Evolutionary conservation across 2,329 filamentous ascomycete species (phyloP).

Genomic region (Cladosporium colombiae): DNA sequence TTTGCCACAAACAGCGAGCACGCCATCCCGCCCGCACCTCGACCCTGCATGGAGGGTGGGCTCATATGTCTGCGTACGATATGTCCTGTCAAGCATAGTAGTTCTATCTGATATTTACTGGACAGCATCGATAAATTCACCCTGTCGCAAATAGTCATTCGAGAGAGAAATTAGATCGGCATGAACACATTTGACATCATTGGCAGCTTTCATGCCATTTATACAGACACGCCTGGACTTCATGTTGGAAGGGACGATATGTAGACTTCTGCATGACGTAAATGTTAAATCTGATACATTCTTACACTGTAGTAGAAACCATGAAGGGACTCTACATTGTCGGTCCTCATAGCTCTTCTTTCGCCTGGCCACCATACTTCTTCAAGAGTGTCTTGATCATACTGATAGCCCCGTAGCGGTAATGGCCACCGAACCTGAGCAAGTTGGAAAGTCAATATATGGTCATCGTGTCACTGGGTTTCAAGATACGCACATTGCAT

Average conservation of each 20-base stretch:
- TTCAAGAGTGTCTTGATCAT: constrained; percentile 74
- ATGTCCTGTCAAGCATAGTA: neutral
- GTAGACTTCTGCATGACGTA: neutral
- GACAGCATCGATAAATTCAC: too few relatives aligned
- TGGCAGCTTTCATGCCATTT: too few relatives aligned
- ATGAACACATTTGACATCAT: too few relatives aligned
- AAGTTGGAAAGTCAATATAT: neutral
- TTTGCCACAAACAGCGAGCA: constrained; percentile 3
- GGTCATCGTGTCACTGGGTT: too few relatives aligned
- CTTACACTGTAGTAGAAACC: neutral
- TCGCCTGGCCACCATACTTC: constrained; percentile 61
- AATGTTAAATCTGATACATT: neutral
- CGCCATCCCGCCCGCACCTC: constrained; percentile 6
- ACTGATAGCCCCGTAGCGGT: constrained; percentile 71
- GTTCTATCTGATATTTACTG: neutral
- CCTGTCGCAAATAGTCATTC: too few relatives aligned
- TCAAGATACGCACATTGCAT: constrained; percentile 55
- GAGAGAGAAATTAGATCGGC: too few relatives aligned
- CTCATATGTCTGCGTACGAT: neutral
- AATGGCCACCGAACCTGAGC: constrained; percentile 69
- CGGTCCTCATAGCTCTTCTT: neutral
- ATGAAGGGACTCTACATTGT: neutral
- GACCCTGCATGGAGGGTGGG: neutral
- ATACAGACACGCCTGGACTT: too few relatives aligned
- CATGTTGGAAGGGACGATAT: too few relatives aligned